phyloP scores from a whole-genome alignment of 2,329 filamentous ascomycete species.

The Xylaria digitata region DNA sequence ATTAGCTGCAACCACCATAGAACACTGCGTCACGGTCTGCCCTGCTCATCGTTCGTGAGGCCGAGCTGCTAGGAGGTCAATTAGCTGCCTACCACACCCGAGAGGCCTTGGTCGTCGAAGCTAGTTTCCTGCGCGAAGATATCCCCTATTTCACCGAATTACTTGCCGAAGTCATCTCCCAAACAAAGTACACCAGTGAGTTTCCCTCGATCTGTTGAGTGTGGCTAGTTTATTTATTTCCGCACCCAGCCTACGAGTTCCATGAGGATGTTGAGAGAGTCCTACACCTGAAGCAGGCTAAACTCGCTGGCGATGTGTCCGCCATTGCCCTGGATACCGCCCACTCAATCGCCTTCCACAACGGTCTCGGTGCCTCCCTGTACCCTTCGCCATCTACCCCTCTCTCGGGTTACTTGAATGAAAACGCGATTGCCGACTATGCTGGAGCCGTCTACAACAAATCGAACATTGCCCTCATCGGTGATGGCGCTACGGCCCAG shows the following conservation, averaged over 20 bases:
- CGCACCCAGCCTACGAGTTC: constrained; percentile 80
- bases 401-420: constrained; percentile 82
- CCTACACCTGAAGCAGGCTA: constrained; percentile 81
- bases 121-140: constrained; percentile 95
- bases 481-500: constrained; percentile 82
- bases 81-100: constrained; percentile 89
- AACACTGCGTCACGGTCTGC: constrained; percentile 89
- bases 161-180: constrained; percentile 87
- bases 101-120: constrained; percentile 90
- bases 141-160: constrained; percentile 98
- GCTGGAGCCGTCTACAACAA: constrained; percentile 85
- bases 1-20: constrained; percentile 62
- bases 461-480: constrained; percentile 89
- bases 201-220: constrained; percentile 40
- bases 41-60: constrained; percentile 92
- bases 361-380: constrained; percentile 83
- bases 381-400: constrained; percentile 78
- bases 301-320: constrained; percentile 69
- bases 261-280: constrained; percentile 85
- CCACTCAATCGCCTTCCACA: constrained; percentile 70
- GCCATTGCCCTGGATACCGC: constrained; percentile 85
- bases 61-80: constrained; percentile 93
- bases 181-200: constrained; percentile 86
- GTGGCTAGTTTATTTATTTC: constrained; percentile 35
- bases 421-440: constrained; percentile 78